phyloP scores from a whole-genome alignment of 2,329 filamentous ascomycete species.

The Paecilomyces niveus region DNA sequence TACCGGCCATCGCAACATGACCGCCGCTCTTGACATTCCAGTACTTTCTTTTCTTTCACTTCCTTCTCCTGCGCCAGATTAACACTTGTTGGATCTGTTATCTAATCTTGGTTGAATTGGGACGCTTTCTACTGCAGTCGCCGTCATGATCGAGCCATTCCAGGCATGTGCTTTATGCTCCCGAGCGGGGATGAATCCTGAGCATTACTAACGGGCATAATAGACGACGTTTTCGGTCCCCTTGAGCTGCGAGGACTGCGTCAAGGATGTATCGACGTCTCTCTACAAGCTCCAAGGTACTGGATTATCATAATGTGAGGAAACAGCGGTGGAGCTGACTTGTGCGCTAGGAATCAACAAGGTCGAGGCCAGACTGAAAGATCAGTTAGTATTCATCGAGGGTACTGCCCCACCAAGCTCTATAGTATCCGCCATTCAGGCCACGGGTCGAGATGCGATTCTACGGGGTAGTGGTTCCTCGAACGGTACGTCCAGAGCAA shows the following conservation, averaged over 20 bases:
- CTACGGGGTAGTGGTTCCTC: slow-evolving; percentile 79
- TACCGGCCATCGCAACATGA: slow-evolving; percentile 11
- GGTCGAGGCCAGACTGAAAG: slow-evolving; percentile 71
- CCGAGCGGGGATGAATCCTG: background rate
- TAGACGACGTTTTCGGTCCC: slow-evolving; percentile 93
- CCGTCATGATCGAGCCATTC: slow-evolving; percentile 39
- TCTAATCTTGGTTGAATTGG: background rate
- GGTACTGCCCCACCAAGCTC: slow-evolving; percentile 84
- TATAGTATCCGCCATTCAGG: slow-evolving; percentile 82
- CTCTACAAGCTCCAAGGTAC: slow-evolving; percentile 65
- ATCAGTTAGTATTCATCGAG: slow-evolving; percentile 77
- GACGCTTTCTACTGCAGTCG: slow-evolving; percentile 1
- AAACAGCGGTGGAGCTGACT: slow-evolving; percentile 3
- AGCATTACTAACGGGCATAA: slow-evolving; percentile 10
- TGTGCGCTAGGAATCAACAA: slow-evolving; percentile 61
- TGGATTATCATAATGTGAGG: background rate
- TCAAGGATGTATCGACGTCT: slow-evolving; percentile 75
- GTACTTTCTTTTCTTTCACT: background rate
- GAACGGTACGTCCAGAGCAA: slow-evolving; percentile 54
- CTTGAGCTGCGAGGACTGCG: slow-evolving; percentile 82
- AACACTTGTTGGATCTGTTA: background rate
- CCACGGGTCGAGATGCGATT: slow-evolving; percentile 88
- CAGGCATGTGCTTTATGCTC: slow-evolving; percentile 27
- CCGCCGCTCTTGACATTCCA: background rate
- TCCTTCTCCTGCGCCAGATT: background rate